Evolutionary conservation across 1,284 basidiomycete genomes (phyloP).

Genomic region (Xanthoconium separans): DNA sequence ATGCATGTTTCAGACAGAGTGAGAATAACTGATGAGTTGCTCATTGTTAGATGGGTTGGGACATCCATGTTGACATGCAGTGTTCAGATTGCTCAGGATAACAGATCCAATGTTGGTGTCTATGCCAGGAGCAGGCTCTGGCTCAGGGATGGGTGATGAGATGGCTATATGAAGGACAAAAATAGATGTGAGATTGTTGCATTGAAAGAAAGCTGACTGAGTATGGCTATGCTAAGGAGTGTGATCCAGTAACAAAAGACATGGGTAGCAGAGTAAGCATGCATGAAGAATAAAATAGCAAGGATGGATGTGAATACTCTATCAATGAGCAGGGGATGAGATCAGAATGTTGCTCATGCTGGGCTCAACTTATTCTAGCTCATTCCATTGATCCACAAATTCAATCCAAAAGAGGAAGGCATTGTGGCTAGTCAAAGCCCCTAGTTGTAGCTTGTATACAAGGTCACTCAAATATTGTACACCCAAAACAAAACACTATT

Average conservation of each 20-base stretch:
- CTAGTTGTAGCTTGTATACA: conserved; percentile 1
- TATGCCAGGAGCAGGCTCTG: conserved; percentile 22
- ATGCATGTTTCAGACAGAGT: not conserved
- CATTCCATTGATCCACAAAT: not conserved
- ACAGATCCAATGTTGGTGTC: conserved; percentile 15
- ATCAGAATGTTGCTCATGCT: not conserved
- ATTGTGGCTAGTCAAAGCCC: not conserved
- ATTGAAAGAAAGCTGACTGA: conserved; percentile 13
- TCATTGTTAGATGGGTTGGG: conserved; percentile 17
- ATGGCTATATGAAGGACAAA: conserved; percentile 10
- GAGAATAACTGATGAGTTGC: conserved; percentile 17
- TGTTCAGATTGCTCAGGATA: conserved; percentile 24
- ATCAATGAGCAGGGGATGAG: conserved; percentile 22
- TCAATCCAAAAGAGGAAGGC: conserved; percentile 27
- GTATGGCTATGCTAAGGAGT: conserved; percentile 19
- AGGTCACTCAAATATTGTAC: conserved; percentile 13
- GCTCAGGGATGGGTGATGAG: conserved; percentile 23
- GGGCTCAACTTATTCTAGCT: conserved; percentile 11
- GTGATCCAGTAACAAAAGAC: conserved; percentile 4
- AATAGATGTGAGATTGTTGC: not conserved
- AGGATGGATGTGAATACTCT: conserved; percentile 16
- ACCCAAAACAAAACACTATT: conserved; percentile 2
- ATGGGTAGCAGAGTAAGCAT: not conserved
- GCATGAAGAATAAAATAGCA: conserved; percentile 11
- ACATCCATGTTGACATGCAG: conserved; percentile 28